Percentiles rank a stretch among this genome's conserved stretches.
phyloP scores from a whole-genome alignment of 331 rosid genomes.

The Pyracantha coccinea region DNA sequence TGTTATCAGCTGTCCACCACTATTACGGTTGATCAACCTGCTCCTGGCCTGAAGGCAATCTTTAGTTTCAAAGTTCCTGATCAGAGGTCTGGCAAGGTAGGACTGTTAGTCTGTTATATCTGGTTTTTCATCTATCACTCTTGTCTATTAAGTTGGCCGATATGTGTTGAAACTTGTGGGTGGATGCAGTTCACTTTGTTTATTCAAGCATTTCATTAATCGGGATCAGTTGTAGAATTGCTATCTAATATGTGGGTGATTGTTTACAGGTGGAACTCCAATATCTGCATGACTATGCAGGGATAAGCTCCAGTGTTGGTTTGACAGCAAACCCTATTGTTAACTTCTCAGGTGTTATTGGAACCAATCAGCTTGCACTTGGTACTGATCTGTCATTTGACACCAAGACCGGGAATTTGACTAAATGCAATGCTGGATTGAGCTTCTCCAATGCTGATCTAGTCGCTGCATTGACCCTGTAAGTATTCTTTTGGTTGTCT shows the following conservation, averaged over 20 bases:
- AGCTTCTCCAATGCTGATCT: constrained; percentile 58
- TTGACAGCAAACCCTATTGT: constrained; percentile 76
- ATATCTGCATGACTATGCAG: constrained; percentile 76
- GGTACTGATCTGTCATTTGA: constrained; percentile 77
- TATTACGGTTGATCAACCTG: constrained; percentile 62
- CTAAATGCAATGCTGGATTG: constrained; percentile 62
- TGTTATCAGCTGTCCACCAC: constrained; percentile 60
- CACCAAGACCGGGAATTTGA: constrained; percentile 53
- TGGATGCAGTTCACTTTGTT: background rate
- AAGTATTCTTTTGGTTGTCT: constrained; percentile 18
- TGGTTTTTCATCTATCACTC: too few species aligned
- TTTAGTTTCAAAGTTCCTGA: constrained; percentile 72
- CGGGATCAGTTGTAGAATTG: background rate
- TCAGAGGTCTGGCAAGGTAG: constrained; percentile 91
- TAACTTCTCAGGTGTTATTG: constrained; percentile 74
- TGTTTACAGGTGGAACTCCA: constrained; percentile 67
- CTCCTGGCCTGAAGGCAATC: constrained; percentile 78
- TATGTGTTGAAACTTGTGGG: background rate
- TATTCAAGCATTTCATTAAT: background rate
- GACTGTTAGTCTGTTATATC: constrained; percentile 12
- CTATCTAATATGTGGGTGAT: background rate
- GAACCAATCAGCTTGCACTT: constrained; percentile 54
- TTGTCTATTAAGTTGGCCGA: background rate
- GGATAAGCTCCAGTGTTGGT: constrained; percentile 70
- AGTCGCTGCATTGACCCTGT: constrained; percentile 66